Base-by-base conservation (phyloP, 2,329 filamentous ascomycete genomes). In the Xylaria sp. region DNA sequence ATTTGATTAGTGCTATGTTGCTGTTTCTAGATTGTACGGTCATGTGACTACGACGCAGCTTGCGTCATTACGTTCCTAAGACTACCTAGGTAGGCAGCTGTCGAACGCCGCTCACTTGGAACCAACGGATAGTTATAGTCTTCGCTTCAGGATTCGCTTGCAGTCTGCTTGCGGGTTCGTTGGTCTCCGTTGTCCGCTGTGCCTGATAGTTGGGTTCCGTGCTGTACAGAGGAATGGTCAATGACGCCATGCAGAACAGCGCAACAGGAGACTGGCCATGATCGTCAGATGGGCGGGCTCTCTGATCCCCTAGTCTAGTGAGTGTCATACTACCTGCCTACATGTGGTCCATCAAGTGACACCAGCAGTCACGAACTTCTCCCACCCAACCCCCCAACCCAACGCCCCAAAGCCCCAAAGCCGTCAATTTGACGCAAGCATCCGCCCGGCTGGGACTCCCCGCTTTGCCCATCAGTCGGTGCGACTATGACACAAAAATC, bases 361-460 rank as follows among this genome's bases (percentile, higher is more conserved):
- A 58, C 54, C 42, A 19, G 39, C 57, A 64, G 59, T 57, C 54
- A 66, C 55, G 47, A 66, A 64, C 30, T 27, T 47, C 42, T 19
- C 17, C 4, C 17, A 48, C 58, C 34, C 34, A 36, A 7, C 34
- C 34, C 34, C 50, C 54, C 24, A 27, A n/a, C n/a, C n/a, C n/a
- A 27, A 27, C 2, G 2, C 24, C 51, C 12, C 19, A 60, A 39
- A 39, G 36, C 36, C 34, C 2, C 24, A n/a, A n/a, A n/a, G 42
- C 50, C 55, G 66, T 68, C 59, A 68, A 48, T 39, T 57, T 61
- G 54, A 68, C 19, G 66, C 65, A 61, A 32, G 54, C 55, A 66
- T 64, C 68, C 68, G 66, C 27, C 60, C n/a, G 45, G 58, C 59
- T 64, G 68, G 68, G 68, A 68, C 57, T 62, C 51, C 47, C 48